Conservation (phyloP, 208 protist species). For the Acanthamoeba sp. region DNA sequence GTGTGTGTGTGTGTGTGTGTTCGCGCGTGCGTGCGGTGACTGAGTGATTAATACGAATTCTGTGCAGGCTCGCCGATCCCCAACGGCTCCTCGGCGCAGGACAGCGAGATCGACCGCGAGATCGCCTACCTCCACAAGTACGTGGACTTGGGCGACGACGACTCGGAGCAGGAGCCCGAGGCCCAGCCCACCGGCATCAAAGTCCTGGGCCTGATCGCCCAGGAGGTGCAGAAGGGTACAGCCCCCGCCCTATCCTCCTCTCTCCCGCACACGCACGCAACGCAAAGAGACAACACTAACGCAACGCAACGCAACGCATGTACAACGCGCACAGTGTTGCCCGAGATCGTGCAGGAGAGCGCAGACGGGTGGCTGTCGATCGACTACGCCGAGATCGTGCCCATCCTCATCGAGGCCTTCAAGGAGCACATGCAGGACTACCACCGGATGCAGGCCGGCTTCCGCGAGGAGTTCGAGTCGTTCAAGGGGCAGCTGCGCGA, state of each 20-base stretch:
- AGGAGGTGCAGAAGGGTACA: conserved; percentile 67
- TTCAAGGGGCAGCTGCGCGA: conserved; percentile 35
- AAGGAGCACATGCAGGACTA: conserved; percentile 67
- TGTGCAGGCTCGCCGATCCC: conserved; percentile 11
- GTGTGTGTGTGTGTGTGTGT: too few relatives aligned
- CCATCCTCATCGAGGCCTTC: conserved; percentile 49
- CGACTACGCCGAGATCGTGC: conserved; percentile 61
- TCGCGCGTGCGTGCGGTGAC: too few relatives aligned
- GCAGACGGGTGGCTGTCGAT: conserved; percentile 17
- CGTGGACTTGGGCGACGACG: background rate
- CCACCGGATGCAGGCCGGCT: background rate
- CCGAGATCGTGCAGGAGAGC: conserved; percentile 53
- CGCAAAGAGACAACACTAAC: background rate
- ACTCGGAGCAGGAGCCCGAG: background rate
- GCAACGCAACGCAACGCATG: background rate
- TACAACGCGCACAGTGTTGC: background rate
- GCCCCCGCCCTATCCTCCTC: background rate
- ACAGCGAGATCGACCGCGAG: background rate
- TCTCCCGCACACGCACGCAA: background rate
- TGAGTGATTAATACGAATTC: too few relatives aligned
- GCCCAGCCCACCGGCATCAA: background rate
- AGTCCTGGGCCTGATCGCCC: conserved; percentile 67
- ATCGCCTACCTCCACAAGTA: conserved; percentile 29
- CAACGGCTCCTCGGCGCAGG: background rate
- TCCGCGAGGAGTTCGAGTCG: conserved; percentile 31